A percentile compares a stretch with the other conserved stretches of the same genome.
These are phyloP conservation scores for Verticillium zaregamsianum DNA, from an alignment of 2,329 filamentous ascomycete species.

Conservation along the genomic window DNA sequence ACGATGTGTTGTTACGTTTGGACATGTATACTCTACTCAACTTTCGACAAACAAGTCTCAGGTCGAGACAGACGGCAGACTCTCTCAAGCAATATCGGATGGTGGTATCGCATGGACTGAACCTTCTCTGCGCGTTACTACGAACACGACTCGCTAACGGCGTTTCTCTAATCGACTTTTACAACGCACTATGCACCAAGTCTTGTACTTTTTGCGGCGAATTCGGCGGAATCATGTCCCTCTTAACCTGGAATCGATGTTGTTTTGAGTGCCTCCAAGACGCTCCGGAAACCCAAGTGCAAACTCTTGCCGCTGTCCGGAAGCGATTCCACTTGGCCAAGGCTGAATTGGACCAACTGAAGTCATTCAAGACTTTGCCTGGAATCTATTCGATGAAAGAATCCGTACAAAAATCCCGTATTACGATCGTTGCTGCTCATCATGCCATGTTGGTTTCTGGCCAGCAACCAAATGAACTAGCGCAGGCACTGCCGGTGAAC, in stretches of 20 bases:
- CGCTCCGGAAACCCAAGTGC: constrained; percentile 16
- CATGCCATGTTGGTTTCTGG: constrained; percentile 13
- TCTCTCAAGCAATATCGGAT: constrained; percentile 19
- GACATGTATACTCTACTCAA: constrained; percentile 27
- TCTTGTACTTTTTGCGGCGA: constrained; percentile 19
- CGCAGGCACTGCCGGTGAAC: constrained; percentile 6
- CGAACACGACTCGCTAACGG: constrained; percentile 18
- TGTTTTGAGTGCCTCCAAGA: constrained; percentile 21
- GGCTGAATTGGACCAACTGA: constrained; percentile 13
- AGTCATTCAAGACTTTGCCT: constrained; percentile 22
- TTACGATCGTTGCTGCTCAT: constrained; percentile 15
- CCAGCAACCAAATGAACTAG: constrained; percentile 8
- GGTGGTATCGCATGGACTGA: constrained; percentile 17
- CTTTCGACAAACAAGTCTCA: constrained; percentile 22
- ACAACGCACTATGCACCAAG: constrained; percentile 17
- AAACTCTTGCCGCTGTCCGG: constrained; percentile 10
- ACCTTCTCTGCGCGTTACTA: constrained; percentile 24
- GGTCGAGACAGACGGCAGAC: constrained; percentile 17
- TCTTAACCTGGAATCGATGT: constrained; percentile 22
- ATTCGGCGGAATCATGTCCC: constrained; percentile 19
- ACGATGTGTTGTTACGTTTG: constrained; percentile 19
- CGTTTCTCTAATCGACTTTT: constrained; percentile 14
- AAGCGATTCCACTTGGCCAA: constrained; percentile 11
- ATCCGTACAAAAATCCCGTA: constrained; percentile 11
- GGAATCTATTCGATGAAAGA: constrained; percentile 20